Conservation (phyloP, 345 rosid genomes). For the Microcos paniculata region DNA sequence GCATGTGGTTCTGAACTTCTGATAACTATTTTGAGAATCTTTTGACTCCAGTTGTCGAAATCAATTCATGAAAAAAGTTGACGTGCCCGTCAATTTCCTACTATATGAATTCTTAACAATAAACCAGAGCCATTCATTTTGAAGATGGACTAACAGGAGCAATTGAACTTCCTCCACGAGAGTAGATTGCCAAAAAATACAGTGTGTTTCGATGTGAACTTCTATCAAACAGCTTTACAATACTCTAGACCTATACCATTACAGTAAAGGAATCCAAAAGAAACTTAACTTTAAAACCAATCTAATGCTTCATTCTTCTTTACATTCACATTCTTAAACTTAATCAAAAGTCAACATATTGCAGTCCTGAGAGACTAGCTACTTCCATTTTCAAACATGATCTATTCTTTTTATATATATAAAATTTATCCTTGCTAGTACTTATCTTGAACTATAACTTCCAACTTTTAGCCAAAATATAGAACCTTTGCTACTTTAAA, state of each 20-base stretch:
- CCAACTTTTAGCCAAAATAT: not conserved
- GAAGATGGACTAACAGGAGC: not conserved
- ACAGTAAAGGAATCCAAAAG: not conserved
- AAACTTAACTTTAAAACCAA: not conserved
- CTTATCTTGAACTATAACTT: not conserved
- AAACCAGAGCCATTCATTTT: not conserved
- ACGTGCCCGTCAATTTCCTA: not conserved
- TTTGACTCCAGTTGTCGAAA: not conserved
- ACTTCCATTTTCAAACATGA: constrained; percentile 5
- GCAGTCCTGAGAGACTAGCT: not conserved
- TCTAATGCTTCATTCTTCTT: not conserved
- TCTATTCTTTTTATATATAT: not conserved
- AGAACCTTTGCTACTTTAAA: not conserved
- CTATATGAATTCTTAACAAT: not conserved
- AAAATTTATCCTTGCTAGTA: not conserved
- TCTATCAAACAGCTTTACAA: constrained; percentile 2
- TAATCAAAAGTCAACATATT: not conserved
- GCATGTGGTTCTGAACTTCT: not conserved
- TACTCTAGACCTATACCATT: not conserved
- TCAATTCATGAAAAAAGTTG: not conserved
- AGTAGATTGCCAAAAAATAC: not conserved
- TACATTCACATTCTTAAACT: constrained; percentile 1
- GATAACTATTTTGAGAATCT: not conserved
- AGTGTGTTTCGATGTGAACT: constrained; percentile 9
- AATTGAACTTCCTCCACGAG: not conserved